phyloP scores from a whole-genome alignment of 441 rosid genomes.

The Sinapis alba region DNA sequence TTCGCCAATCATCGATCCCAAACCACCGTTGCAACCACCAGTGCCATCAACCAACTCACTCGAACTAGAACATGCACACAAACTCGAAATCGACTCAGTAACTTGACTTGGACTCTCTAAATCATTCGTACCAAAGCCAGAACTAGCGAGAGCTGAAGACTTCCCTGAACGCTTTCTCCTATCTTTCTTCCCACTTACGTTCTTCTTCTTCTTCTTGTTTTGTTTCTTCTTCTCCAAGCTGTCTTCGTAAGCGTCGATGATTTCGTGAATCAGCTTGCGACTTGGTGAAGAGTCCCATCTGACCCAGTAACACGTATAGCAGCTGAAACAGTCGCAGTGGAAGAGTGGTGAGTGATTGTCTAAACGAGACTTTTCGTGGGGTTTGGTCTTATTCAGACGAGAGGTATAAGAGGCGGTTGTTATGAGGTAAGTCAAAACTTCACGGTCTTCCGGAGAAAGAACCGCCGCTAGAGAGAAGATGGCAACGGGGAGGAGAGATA shows the following conservation, averaged over 20 bases:
- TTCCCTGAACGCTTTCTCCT: constrained; percentile 42
- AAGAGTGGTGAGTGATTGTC: constrained; percentile 53
- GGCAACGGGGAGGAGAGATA: constrained; percentile 68
- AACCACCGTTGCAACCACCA: neutral
- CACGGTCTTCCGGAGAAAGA: constrained; percentile 59
- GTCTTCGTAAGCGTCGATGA: constrained; percentile 69
- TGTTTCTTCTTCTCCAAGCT: constrained; percentile 35
- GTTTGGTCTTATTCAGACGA: constrained; percentile 20
- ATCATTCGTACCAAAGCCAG: neutral
- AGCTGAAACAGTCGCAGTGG: constrained; percentile 69
- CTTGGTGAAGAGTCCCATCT: constrained; percentile 77
- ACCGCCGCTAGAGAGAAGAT: constrained; percentile 62
- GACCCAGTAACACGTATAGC: constrained; percentile 74
- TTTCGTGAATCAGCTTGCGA: constrained; percentile 68
- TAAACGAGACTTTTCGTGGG: constrained; percentile 20
- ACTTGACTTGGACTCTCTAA: constrained; percentile 32
- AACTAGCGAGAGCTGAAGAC: neutral
- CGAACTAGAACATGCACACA: constrained; percentile 22
- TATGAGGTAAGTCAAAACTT: constrained; percentile 70
- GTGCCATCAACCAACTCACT: constrained; percentile 9
- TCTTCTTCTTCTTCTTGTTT: constrained; percentile 35
- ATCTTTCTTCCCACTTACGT: constrained; percentile 20
- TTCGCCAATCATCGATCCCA: constrained; percentile 29
- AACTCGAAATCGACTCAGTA: neutral
- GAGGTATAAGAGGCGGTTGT: constrained; percentile 33